phyloP scores from a whole-genome alignment of 1,139 yeast species.

The Lodderomyces parapsilosis region DNA sequence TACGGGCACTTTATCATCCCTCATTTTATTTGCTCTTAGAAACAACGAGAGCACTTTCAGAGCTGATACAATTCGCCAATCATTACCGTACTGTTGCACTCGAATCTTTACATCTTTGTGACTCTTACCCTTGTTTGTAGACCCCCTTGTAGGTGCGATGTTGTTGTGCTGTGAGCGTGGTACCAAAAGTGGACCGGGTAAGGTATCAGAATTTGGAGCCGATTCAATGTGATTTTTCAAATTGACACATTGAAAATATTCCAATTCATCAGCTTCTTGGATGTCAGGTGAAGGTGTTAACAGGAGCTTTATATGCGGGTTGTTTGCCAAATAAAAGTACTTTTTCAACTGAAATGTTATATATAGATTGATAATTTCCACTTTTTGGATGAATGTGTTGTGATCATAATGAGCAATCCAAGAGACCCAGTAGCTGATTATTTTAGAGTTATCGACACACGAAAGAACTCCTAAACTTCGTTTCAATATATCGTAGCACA shows the following conservation, averaged over 20 bases:
- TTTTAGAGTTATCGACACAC: constrained; percentile 38
- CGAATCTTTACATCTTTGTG: constrained; percentile 44
- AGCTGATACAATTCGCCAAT: constrained; percentile 78
- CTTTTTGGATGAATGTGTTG: constrained; percentile 42
- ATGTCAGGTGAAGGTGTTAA: constrained; percentile 10
- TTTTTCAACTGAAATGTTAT: constrained; percentile 60
- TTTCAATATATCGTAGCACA: constrained; percentile 65
- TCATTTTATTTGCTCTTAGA: constrained; percentile 49
- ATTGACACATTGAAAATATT: constrained; percentile 18
- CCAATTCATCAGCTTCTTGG: constrained; percentile 16
- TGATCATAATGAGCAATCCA: constrained; percentile 54
- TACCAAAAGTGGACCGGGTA: constrained; percentile 5
- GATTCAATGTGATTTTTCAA: constrained; percentile 17
- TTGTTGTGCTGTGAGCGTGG: constrained; percentile 11
- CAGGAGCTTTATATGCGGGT: constrained; percentile 25
- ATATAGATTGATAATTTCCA: constrained; percentile 60
- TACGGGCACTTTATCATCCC: constrained; percentile 36
- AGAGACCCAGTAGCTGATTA: constrained; percentile 47
- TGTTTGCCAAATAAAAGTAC: constrained; percentile 35
- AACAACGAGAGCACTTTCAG: constrained; percentile 57
- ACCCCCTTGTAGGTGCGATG: constrained; percentile 9
- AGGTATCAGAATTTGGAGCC: constrained; percentile 2
- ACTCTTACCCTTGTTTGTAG: constrained; percentile 14
- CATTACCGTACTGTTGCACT: constrained; percentile 65
- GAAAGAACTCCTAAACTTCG: constrained; percentile 66